These are phyloP conservation scores for Cladosporium sp. DNA, from an alignment of 2,329 filamentous ascomycete genomes.

Conservation along the genomic window DNA sequence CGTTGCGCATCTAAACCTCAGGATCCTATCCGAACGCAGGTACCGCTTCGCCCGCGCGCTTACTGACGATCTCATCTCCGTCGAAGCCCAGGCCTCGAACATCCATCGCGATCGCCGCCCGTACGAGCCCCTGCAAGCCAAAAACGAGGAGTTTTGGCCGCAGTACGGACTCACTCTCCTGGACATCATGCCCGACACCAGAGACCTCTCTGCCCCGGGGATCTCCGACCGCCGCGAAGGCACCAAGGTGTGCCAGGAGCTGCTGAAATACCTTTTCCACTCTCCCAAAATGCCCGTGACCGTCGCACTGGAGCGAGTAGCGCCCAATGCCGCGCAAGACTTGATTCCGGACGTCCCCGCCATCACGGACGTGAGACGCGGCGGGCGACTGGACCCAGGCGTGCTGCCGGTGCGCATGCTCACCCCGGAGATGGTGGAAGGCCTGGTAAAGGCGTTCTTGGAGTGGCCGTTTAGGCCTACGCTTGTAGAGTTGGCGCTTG, in stretches of 20 bases:
- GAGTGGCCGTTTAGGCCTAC: constrained; percentile 61
- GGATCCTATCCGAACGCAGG: not conserved
- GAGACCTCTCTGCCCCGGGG: constrained; percentile 34
- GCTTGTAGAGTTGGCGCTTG: constrained; percentile 25
- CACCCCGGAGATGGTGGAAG: constrained; percentile 56
- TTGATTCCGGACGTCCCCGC: constrained; percentile 52
- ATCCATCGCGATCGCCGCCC: constrained; percentile 69
- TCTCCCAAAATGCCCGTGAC: constrained; percentile 40
- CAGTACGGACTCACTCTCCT: constrained; percentile 57
- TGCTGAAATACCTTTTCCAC: constrained; percentile 51
- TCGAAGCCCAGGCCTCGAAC: constrained; percentile 24
- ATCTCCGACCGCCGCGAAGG: constrained; percentile 27
- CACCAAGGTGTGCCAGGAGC: constrained; percentile 38
- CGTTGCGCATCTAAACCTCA: not conserved
- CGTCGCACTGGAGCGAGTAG: constrained; percentile 54
- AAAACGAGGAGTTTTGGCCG: constrained; percentile 66
- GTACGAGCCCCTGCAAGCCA: constrained; percentile 66
- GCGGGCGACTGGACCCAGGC: constrained; percentile 47
- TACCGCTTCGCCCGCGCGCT: not conserved
- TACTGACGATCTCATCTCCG: constrained; percentile 28
- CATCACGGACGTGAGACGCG: constrained; percentile 49
- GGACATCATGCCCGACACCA: constrained; percentile 63
- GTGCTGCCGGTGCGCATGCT: constrained; percentile 52
- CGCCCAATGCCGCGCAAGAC: constrained; percentile 60
- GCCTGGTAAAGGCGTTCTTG: constrained; percentile 61